These are phyloP conservation scores for Pythium biforme DNA, from an alignment of 352 stramenopile species.

Conservation along the genomic window DNA sequence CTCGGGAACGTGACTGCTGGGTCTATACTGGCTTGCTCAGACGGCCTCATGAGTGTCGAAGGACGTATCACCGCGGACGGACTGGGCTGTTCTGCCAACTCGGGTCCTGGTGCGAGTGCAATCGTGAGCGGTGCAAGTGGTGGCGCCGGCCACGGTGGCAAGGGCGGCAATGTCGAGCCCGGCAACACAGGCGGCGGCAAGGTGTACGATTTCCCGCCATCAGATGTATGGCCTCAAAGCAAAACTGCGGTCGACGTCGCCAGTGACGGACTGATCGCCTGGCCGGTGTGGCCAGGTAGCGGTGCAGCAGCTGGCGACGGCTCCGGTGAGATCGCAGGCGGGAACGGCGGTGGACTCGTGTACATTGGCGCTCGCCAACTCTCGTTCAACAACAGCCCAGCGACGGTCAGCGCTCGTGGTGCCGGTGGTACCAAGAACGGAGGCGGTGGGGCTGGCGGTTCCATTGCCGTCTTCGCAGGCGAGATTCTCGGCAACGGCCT, in stretches of 20 bases:
- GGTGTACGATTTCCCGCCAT: conserved; percentile 22
- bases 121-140: conserved; percentile 30
- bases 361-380: conserved; percentile 61
- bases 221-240: conserved; percentile 2
- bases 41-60: conserved; percentile 28
- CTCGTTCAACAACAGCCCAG: conserved; percentile 34
- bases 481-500: conserved; percentile 57
- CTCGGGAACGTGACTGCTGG: conserved; percentile 26
- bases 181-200: conserved; percentile 29
- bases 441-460: conserved; percentile 68
- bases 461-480: conserved; percentile 57
- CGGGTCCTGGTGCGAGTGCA: conserved; percentile 24
- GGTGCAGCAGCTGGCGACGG: conserved; percentile 26
- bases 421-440: conserved; percentile 55
- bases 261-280: conserved; percentile 1
- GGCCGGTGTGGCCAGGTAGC: conserved; percentile 31
- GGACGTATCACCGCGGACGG: conserved; percentile 22
- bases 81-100: conserved; percentile 30
- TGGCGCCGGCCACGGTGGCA: conserved; percentile 36
- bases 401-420: conserved; percentile 51
- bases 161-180: conserved; percentile 37
- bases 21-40: conserved; percentile 31
- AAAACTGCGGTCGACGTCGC: neutral
- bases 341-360: conserved; percentile 68
- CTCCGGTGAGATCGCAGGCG: conserved; percentile 51